Evolutionary conservation across 768 basidiomycete species (phyloP).

Genomic region (Agaricus bisporus): DNA sequence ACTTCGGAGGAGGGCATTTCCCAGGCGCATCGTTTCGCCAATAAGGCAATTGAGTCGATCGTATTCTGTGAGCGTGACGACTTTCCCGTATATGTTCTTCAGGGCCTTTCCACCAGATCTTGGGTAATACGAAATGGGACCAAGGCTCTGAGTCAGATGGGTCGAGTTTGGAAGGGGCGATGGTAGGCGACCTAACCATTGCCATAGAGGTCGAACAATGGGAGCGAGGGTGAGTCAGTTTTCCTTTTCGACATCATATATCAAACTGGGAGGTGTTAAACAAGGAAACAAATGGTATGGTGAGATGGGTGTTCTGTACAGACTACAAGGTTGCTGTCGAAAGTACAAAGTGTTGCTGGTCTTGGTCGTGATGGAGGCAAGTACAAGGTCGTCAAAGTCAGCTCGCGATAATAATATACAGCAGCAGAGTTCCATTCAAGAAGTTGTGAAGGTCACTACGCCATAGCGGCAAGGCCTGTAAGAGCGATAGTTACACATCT

Average conservation of each 20-base stretch:
- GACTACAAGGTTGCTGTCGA: not conserved
- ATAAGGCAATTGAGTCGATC: not conserved
- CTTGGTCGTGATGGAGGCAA: not conserved
- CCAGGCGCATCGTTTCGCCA: not conserved
- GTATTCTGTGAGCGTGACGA: not conserved
- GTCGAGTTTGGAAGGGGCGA: constrained; percentile 3
- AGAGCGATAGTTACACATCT: too few relatives aligned
- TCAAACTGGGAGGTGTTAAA: not conserved
- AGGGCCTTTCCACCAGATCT: constrained; percentile 3
- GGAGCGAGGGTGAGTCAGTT: constrained; percentile 4
- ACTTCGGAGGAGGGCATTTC: constrained; percentile 2
- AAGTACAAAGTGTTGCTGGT: constrained; percentile 1
- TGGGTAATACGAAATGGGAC: not conserved
- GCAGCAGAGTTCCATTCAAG: too few relatives aligned
- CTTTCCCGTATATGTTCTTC: constrained; percentile 8
- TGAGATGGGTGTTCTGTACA: not conserved
- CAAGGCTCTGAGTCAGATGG: not conserved
- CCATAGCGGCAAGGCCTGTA: too few relatives aligned
- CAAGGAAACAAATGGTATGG: not conserved
- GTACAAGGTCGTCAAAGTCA: constrained; percentile 1
- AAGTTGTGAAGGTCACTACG: too few relatives aligned
- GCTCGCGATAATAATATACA: not conserved
- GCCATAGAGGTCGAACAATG: not conserved
- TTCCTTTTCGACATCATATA: constrained; percentile 3
- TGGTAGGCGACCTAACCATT: not conserved